A percentile compares a stretch with the other conserved stretches of the same genome.
These are phyloP conservation scores for Knoxdaviesia capensis DNA, from an alignment of 2,329 filamentous ascomycete genomes.

Conservation along the genomic window DNA sequence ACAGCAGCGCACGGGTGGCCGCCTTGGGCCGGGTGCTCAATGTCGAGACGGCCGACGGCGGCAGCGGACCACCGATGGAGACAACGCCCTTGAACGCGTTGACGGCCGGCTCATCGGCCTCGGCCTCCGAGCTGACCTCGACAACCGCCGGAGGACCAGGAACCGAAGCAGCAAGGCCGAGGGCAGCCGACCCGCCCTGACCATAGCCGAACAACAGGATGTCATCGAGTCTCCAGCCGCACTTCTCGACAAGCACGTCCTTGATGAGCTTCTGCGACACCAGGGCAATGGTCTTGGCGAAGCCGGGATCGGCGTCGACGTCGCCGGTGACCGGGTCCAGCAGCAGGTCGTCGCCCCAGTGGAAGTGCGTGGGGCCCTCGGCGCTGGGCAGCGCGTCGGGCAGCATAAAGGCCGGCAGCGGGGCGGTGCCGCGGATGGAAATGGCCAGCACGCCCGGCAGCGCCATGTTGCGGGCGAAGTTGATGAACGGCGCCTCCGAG, in stretches of 20 bases:
- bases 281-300: slow-evolving; percentile 23
- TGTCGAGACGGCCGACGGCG: slow-evolving; percentile 27
- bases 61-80: slow-evolving; percentile 40
- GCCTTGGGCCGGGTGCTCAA: slow-evolving; percentile 28
- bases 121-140: slow-evolving; percentile 10
- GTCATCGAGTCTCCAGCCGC: slow-evolving; percentile 38
- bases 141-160: slow-evolving; percentile 14
- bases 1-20: slow-evolving; percentile 41
- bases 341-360: slow-evolving; percentile 49
- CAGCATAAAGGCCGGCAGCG: slow-evolving; percentile 47
- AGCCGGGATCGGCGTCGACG: slow-evolving; percentile 42
- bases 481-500: slow-evolving; percentile 44
- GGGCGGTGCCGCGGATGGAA: slow-evolving; percentile 49
- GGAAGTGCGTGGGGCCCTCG: slow-evolving; percentile 19
- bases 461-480: slow-evolving; percentile 45
- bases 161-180: slow-evolving; percentile 31
- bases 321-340: slow-evolving; percentile 28
- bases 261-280: slow-evolving; percentile 30
- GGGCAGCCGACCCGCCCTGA: slow-evolving; percentile 43
- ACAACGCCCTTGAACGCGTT: slow-evolving; percentile 32
- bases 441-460: slow-evolving; percentile 64
- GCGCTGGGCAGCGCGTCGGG: slow-evolving; percentile 14
- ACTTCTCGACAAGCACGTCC: slow-evolving; percentile 28
- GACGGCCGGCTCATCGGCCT: slow-evolving; percentile 1
- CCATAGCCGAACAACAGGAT: slow-evolving; percentile 47